A percentile compares a stretch with the other conserved stretches of the same genome.
These are phyloP conservation scores for Claviceps lovelessii DNA, from an alignment of 2,329 filamentous ascomycete species.

Conservation along the genomic window DNA sequence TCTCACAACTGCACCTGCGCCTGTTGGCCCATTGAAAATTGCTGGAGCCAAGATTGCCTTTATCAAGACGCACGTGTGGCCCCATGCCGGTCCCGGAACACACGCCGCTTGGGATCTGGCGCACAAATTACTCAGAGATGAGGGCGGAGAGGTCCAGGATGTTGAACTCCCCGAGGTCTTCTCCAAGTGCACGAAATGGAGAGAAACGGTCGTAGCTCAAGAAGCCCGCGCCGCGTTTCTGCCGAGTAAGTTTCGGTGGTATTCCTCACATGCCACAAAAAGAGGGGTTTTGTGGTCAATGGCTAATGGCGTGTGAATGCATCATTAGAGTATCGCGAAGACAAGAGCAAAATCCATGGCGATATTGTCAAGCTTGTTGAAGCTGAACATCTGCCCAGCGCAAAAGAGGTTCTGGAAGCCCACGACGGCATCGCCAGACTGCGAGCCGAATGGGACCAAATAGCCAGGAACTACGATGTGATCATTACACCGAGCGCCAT, in stretches of 20 bases:
- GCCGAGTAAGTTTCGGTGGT: constrained; percentile 3
- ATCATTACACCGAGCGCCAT: constrained; percentile 43
- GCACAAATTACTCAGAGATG: constrained; percentile 21
- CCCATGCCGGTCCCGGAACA: constrained; percentile 29
- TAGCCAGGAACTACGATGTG: constrained; percentile 36
- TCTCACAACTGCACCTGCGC: constrained; percentile 25
- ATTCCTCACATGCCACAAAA: background rate
- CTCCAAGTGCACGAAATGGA: constrained; percentile 34
- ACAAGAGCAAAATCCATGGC: constrained; percentile 31
- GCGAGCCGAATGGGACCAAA: constrained; percentile 38
- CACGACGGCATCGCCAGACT: constrained; percentile 38
- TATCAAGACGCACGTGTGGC: constrained; percentile 38
- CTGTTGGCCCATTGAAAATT: constrained; percentile 18
- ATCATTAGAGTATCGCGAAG: constrained; percentile 34
- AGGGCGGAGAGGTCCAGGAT: constrained; percentile 43
- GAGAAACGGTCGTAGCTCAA: constrained; percentile 3
- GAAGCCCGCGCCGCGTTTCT: constrained; percentile 8
- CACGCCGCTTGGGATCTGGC: constrained; percentile 27
- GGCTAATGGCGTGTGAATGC: constrained; percentile 20
- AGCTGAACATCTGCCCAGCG: constrained; percentile 27
- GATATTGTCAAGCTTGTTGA: constrained; percentile 37
- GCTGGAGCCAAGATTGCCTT: constrained; percentile 39
- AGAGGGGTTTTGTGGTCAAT: background rate
- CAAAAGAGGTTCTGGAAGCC: constrained; percentile 34
- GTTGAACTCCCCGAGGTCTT: constrained; percentile 38